Base-by-base conservation (phyloP, 768 basidiomycete genomes). In the Daedalea quercina region DNA sequence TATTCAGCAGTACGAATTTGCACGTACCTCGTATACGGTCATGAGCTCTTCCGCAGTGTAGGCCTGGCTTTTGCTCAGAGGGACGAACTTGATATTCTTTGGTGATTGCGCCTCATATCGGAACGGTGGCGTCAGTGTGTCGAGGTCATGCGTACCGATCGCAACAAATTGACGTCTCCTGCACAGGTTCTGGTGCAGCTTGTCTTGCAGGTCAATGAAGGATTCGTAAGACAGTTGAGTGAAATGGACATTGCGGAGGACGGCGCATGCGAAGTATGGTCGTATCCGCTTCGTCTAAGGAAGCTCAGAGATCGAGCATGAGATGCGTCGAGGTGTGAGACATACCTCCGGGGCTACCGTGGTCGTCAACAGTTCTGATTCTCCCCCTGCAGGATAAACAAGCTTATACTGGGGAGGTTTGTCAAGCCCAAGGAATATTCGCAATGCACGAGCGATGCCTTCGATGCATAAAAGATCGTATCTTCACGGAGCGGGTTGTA, bases 151-250 rank as follows among this genome's bases (percentile, higher is more conserved):
- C 1, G 96, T 99, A 52, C 96, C 96, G 58, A 99, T 96, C 19
- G 96, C 82, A 44, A 95, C 96, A 42, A 99, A 80, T 64, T 88
- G 90, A 53, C 96, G 76, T 58, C 87, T 76, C 53, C 96, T 77
- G 63, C 91, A 94, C 31, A 99, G 80, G 69, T 99, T 99, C 64
- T 94, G 89, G 66, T 99, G 96, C 47, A 99, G 77, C 70, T 98
- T 99, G 66, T 99, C 96, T 72, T 99, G 96, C n/a, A 99, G 74
- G 65, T 98, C 96, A 61, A 99, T 95, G 80, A 99, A 98, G 56
- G 91, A 94, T 23, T 87, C 89, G 66, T 98, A 98, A 35, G 90
- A 93, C 48, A 79, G 77, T 41, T 82, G 82, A 25, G 90, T 91
- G 73, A 99, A 94, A 60, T 82, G 84, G 63, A 97, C 71, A 63